Percentiles rank a stretch among this genome's conserved stretches.
Evolutionary conservation across 2,329 filamentous ascomycete species (phyloP).

Genomic region (Celoporthe dispersa): DNA sequence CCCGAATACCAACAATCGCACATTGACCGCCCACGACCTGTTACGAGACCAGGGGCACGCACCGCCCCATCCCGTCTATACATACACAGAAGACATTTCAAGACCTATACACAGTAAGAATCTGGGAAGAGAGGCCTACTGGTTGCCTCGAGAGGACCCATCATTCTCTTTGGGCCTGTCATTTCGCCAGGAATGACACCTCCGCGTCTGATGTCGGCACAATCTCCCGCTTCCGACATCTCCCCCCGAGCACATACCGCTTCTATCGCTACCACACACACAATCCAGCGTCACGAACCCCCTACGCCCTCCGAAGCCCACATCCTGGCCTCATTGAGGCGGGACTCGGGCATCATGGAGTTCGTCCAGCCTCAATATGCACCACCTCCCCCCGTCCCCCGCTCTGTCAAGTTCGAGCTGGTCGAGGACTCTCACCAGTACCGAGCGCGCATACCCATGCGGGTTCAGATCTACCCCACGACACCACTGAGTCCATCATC

Average conservation of each 20-base stretch:
- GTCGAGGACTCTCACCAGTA: slow-evolving; percentile 71
- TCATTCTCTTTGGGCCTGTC: slow-evolving; percentile 27
- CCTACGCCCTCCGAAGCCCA: slow-evolving; percentile 29
- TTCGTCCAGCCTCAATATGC: slow-evolving; percentile 40
- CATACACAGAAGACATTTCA: slow-evolving; percentile 11
- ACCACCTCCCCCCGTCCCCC: slow-evolving; percentile 57
- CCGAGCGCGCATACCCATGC: slow-evolving; percentile 78
- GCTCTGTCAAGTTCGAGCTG: slow-evolving; percentile 81
- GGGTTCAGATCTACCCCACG: slow-evolving; percentile 90
- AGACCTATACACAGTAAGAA: slow-evolving; percentile 13
- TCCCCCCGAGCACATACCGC: slow-evolving; percentile 29
- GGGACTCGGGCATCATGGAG: slow-evolving; percentile 26
- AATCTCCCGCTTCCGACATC: slow-evolving; percentile 30
- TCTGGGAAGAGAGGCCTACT: slow-evolving; percentile 16
- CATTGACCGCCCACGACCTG: slow-evolving; percentile 27
- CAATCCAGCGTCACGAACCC: slow-evolving; percentile 23
- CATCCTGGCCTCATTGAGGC: slow-evolving; percentile 30
- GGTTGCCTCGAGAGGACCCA: slow-evolving; percentile 17
- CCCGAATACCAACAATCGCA: slow-evolving; percentile 27
- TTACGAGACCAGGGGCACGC: slow-evolving; percentile 21
- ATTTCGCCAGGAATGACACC: slow-evolving; percentile 31
- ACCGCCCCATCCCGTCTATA: slow-evolving; percentile 11
- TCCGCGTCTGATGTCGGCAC: slow-evolving; percentile 31
- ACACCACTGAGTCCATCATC: slow-evolving; percentile 96
- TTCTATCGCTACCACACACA: slow-evolving; percentile 25